Base-by-base conservation (phyloP, 257 asterid species). In the Nicotiana tabacum region DNA sequence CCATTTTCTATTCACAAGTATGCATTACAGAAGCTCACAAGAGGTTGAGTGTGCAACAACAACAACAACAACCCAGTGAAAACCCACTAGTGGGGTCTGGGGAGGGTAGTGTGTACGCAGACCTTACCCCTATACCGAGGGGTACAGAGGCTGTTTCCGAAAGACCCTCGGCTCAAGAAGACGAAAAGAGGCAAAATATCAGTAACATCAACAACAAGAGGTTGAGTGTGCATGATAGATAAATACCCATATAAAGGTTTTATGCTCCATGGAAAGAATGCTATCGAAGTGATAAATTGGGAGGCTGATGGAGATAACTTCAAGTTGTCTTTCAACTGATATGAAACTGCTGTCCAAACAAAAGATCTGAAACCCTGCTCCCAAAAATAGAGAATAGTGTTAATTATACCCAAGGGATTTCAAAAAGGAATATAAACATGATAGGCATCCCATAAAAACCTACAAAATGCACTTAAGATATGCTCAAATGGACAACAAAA, bases 281-380 rank as follows among this genome's bases (percentile, higher is more conserved):
- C 96, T 81, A 95, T 85, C 62, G 99, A 91, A 66, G 98, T 91
- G 90, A 95, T 91, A 86, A 92, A 95, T 85, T 95, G 99, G 83
- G 99, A 92, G 58, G 97, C 97, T 35, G 99, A 94, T 82, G 99
- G 98, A 15, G 99, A 91, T 85, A 95, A 82, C 89, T 91, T 90
- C 66, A 95, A 89, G 87, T 89, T 89, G 91, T 95, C 99, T 92
- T 95, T 95, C 83, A 95, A 90, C 90, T 92, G 97, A 88, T 95
- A 95, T 15, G 98, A 94, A 81, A 95, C 98, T 32, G 98, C 97
- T 77, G 98, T 95, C 99, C 99, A 95, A 33, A 94, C 99, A 77
- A 94, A 95, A 81, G 98, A 95, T 88, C 99, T 93, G 87, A 95
- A 95, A 32, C 99, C 99, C 99, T 95, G 94, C 83, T 90, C 83